phyloP scores from a whole-genome alignment of 108 stramenopile species.

The Cylindrotheca closterium region DNA sequence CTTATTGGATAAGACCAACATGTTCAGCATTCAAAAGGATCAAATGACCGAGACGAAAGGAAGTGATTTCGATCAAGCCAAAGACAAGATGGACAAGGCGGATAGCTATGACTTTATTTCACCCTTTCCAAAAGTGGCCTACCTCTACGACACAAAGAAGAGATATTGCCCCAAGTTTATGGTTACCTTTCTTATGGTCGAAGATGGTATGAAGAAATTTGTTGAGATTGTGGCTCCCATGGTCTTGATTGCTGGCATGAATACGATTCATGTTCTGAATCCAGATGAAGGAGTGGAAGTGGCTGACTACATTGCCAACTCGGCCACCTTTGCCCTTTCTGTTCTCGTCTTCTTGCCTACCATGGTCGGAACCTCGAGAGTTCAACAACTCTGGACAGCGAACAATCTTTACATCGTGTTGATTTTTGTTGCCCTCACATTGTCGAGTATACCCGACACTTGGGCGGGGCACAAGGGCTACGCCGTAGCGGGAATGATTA shows the following conservation, averaged over 20 bases:
- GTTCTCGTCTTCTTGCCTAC: neutral
- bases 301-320: neutral
- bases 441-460: neutral
- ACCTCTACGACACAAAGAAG: slow-evolving; percentile 4
- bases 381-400: neutral
- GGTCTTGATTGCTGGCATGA: neutral
- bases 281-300: neutral
- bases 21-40: slow-evolving; percentile 1
- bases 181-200: neutral
- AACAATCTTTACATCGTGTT: neutral
- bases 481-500: neutral
- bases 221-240: slow-evolving; percentile 2
- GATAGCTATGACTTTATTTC: slow-evolving; percentile 1
- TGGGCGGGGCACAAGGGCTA: neutral
- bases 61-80: neutral
- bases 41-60: neutral
- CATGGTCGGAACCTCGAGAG: neutral
- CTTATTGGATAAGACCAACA: neutral
- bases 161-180: slow-evolving; percentile 2
- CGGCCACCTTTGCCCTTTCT: neutral
- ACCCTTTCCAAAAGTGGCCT: slow-evolving; percentile 2
- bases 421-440: neutral
- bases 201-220: neutral
- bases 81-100: slow-evolving; percentile 6
- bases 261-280: neutral